Evolutionary conservation across 2,329 filamentous ascomycete genomes (phyloP), one percentile per base, ranked within the genome.

Genomic region (Calonectria fujianensis): DNA sequence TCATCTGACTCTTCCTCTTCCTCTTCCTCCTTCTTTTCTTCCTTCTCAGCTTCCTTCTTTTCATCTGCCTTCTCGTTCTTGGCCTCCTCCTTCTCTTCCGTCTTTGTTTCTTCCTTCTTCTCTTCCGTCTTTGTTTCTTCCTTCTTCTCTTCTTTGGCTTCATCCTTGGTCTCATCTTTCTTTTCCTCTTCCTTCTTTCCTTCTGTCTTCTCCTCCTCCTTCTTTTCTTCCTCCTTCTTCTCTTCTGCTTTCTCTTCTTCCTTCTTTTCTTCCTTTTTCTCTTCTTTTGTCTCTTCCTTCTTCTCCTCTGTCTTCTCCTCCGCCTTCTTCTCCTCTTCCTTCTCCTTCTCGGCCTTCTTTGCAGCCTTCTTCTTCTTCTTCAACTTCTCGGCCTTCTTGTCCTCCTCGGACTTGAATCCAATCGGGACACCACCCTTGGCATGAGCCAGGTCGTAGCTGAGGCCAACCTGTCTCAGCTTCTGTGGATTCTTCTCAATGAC

Each of bases 361-460:
- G 24, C 11, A 1, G 2, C 11, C n/a, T 48, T 13, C 13, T 75
- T 76, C 41, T 8, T 69, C 72, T 14, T 76, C 72, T 20, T 65
- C 75, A 35, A 80, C 66, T 85, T 68, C 31, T 82, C 76, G 9
- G 83, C 84, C 13, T 91, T 89, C 73, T 89, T 87, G 51, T 90
- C 88, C n/a, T 59, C 54, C 20, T 59, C 54, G 13, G 54, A 59
- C 54, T 59, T 59, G 29, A 59, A 59, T 14, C 54, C 54, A n/a
- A 59, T 59, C 5, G 87, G 78, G 51, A 91, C 86, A 7, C 89
- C 88, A 3, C 90, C 91, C 77, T 91, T 92, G 20, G 89, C 88
- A 77, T 92, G 90, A 0, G 91, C 91, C 20, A 92, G 86, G 73
- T 93, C 91, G 74, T 92, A 92, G 39, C 90, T 90, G 69, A 91